Base-by-base conservation (phyloP, 768 basidiomycete genomes). In the Krasilnikovozyma curviuscula region DNA sequence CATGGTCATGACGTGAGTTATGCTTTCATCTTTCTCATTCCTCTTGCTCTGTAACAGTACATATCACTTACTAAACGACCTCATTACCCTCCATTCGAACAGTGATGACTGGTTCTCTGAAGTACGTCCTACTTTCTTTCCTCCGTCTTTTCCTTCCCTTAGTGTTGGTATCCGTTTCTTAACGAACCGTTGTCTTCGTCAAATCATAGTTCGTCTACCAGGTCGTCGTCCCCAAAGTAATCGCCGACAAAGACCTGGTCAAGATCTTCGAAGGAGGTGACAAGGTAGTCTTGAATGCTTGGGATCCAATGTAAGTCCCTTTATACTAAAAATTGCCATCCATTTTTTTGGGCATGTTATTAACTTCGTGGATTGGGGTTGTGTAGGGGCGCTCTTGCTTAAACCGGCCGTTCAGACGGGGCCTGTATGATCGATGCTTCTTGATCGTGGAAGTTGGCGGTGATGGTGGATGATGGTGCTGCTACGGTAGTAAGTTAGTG, bases 261-360 rank as follows among this genome's bases (percentile, higher is more conserved):
- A 74, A 78, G 59, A 75, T 95, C 14, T 80, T 74, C 49, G 84
- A 95, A 56, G 62, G 69, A 8, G 76, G 71, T 3, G 69, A 84
- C 29, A 65, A 68, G 53, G 63, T 72, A 19, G 76, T 82, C 23
- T 67, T 93, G n/a, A 78, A 83, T 2, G 72, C 81, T 28, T 97
- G 86, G 86, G 89, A 95, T 63, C 83, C 83, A 3, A 80, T 85
- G 81, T n/a, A n/a, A n/a, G n/a, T n/a, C n/a, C n/a, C n/a, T n/a
- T n/a, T n/a, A n/a, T n/a, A n/a, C n/a, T n/a, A n/a, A n/a, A n/a
- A n/a, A n/a, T n/a, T n/a, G n/a, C n/a, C n/a, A n/a, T n/a, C n/a
- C n/a, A n/a, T n/a, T n/a, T n/a, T n/a, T n/a, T n/a, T n/a, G n/a
- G n/a, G n/a, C n/a, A n/a, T n/a, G n/a, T n/a, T n/a, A n/a, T n/a